phyloP scores from a whole-genome alignment of 106 monocot genomes.

The Chionographis japonica region DNA sequence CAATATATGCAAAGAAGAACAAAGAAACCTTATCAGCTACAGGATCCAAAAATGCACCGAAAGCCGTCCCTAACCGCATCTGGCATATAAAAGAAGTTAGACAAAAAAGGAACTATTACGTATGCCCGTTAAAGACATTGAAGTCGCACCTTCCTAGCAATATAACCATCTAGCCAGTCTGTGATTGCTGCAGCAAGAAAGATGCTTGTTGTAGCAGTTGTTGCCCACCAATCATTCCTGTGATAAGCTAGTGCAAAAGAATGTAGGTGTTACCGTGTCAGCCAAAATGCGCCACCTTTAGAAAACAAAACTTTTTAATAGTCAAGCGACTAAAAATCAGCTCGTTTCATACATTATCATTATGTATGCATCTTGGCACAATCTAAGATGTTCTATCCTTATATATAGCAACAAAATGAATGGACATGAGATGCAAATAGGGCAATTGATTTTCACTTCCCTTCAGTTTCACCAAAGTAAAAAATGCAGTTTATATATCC shows the following conservation, averaged over 20 bases:
- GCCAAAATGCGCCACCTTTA: neutral
- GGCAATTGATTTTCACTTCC: too few species aligned
- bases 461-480: too few species aligned
- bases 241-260: conserved; percentile 45
- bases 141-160: conserved; percentile 45
- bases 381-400: too few species aligned
- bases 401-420: too few species aligned
- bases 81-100: conserved; percentile 14
- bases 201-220: conserved; percentile 52
- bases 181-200: conserved; percentile 62
- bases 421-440: too few species aligned
- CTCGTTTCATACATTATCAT: too few species aligned
- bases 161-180: conserved; percentile 78
- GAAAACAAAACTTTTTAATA: too few species aligned
- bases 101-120: neutral
- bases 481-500: too few species aligned
- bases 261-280: neutral
- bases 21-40: conserved; percentile 18
- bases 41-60: conserved; percentile 42
- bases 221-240: conserved; percentile 58
- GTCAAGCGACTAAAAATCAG: too few species aligned
- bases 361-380: too few species aligned
- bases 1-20: neutral
- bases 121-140: neutral
- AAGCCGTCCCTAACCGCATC: conserved; percentile 61